phyloP scores from a whole-genome alignment of 2,329 filamentous ascomycete genomes.

The Aspergillus luchuensis region DNA sequence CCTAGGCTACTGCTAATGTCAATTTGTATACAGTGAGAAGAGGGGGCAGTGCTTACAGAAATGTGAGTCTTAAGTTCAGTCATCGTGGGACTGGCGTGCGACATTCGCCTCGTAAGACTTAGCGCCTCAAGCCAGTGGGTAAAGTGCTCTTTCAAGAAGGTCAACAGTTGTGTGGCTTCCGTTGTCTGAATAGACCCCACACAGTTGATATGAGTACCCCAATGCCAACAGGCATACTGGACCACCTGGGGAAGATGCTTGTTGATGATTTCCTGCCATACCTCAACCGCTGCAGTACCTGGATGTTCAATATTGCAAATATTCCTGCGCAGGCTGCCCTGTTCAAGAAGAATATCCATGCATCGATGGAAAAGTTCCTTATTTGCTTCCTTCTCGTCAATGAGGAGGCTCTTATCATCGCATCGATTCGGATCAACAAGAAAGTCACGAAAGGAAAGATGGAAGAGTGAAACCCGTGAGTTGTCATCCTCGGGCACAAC shows the following conservation, averaged over 20 bases:
- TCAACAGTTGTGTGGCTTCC: background rate
- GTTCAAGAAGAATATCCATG: background rate
- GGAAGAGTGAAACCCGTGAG: background rate
- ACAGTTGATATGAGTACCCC: background rate
- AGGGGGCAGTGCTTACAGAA: background rate
- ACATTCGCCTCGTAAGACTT: background rate
- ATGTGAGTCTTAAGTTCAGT: background rate
- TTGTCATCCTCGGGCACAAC: background rate
- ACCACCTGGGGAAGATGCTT: background rate
- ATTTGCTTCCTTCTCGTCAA: background rate
- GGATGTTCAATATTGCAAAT: background rate
- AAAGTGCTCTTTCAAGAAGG: background rate
- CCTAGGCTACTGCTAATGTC: background rate
- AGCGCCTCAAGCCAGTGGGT: background rate
- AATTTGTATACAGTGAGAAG: background rate
- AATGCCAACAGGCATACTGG: background rate
- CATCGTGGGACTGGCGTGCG: background rate
- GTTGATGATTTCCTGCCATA: background rate
- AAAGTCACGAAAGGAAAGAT: background rate
- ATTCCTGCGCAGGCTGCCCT: background rate
- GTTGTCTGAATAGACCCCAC: background rate
- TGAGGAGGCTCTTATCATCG: background rate
- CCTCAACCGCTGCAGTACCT: background rate
- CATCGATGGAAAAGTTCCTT: background rate
- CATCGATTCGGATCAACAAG: background rate